These are phyloP conservation scores for Arctostaphylos glauca DNA, from an alignment of 148 eudicot genomes.

Conservation along the genomic window DNA sequence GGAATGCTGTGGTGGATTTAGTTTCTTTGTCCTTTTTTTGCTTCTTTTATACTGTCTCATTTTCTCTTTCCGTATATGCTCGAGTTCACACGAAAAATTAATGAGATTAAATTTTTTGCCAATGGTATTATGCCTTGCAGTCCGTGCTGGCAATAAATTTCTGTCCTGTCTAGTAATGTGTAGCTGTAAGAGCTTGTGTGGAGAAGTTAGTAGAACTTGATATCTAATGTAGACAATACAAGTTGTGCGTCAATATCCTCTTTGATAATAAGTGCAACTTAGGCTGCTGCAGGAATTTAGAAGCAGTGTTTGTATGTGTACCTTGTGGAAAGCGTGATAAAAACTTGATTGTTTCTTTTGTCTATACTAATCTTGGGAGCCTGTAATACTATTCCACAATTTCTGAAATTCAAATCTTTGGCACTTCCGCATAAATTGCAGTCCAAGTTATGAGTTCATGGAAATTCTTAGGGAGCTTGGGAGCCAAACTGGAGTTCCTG, in stretches of 20 bases:
- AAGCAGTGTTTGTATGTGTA: not conserved
- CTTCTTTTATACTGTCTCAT: not conserved
- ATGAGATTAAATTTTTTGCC: not conserved
- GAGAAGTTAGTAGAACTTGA: constrained; percentile 9
- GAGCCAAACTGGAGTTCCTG: not conserved
- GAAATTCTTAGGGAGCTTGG: constrained; percentile 5
- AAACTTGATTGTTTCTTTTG: not conserved
- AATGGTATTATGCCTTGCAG: too few relatives aligned
- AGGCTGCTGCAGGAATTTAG: not conserved
- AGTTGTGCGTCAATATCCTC: too few relatives aligned
- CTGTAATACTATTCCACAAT: not conserved
- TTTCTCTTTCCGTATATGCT: not conserved
- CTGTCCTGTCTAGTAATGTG: not conserved
- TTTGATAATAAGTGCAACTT: not conserved
- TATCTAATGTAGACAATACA: not conserved
- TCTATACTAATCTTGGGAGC: not conserved
- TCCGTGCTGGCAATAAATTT: not conserved
- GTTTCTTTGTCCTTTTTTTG: not conserved
- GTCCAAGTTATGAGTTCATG: not conserved
- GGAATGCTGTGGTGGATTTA: not conserved
- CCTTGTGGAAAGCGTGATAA: not conserved
- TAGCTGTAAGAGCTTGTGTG: not conserved
- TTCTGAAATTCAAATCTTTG: not conserved
- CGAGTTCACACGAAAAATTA: not conserved
- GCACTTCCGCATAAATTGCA: constrained; percentile 2